Evolutionary conservation across 805 yeast genomes (phyloP).

Genomic region (Candida caryicola): DNA sequence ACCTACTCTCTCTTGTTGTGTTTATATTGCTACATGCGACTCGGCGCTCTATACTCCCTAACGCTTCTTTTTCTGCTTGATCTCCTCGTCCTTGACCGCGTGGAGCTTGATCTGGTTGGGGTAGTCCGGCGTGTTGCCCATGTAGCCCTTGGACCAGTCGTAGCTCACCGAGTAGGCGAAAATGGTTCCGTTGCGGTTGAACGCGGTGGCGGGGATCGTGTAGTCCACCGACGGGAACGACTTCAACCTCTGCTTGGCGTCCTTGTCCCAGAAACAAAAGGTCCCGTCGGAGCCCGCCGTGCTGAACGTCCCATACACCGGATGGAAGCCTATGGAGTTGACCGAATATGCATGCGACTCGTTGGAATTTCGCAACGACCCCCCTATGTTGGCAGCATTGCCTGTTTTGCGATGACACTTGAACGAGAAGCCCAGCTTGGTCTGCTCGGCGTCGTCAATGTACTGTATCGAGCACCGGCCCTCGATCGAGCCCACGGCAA

Average conservation of each 20-base stretch:
- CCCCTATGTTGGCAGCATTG: neutral
- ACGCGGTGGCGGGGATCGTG: slow-evolving; percentile 72
- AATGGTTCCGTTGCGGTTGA: slow-evolving; percentile 78
- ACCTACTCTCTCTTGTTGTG: too few relatives aligned
- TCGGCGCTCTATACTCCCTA: too few relatives aligned
- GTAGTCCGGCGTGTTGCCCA: slow-evolving; percentile 68
- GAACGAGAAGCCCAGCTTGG: slow-evolving; percentile 77
- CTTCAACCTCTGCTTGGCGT: slow-evolving; percentile 81
- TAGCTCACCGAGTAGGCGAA: slow-evolving; percentile 90
- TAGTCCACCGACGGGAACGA: slow-evolving; percentile 67
- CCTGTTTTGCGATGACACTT: slow-evolving; percentile 80
- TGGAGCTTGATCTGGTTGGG: slow-evolving; percentile 80
- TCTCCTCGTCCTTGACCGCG: slow-evolving; percentile 81
- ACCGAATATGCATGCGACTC: slow-evolving; percentile 76
- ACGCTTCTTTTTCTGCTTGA: slow-evolving; percentile 52
- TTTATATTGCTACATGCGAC: too few relatives aligned
- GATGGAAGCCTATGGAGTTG: slow-evolving; percentile 82
- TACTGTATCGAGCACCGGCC: slow-evolving; percentile 95
- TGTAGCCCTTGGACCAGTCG: slow-evolving; percentile 94
- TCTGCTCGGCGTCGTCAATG: slow-evolving; percentile 77
- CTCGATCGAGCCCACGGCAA: slow-evolving; percentile 88
- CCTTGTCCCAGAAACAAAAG: slow-evolving; percentile 94
- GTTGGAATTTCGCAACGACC: slow-evolving; percentile 10
- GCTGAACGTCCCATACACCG: slow-evolving; percentile 82
- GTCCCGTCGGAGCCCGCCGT: slow-evolving; percentile 96